phyloP scores from a whole-genome alignment of 2,329 filamentous ascomycete species.

The Calonectria pseudoturangicola region DNA sequence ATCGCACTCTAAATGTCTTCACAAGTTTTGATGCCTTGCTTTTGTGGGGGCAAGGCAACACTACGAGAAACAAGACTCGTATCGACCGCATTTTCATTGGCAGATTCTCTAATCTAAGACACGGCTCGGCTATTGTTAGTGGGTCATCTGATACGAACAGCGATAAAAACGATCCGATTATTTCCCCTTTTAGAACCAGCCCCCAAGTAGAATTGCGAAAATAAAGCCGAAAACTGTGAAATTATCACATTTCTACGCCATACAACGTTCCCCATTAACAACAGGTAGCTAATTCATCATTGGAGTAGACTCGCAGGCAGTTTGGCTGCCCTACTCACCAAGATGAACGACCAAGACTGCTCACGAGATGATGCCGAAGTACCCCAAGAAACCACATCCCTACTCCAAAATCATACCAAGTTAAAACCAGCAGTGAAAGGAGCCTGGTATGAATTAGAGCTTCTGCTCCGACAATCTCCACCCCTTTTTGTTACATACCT shows the following conservation, averaged over 20 bases:
- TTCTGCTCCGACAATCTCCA: neutral
- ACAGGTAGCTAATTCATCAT: no score
- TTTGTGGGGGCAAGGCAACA: neutral
- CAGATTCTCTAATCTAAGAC: neutral
- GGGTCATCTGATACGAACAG: neutral
- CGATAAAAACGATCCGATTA: neutral
- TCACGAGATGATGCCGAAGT: neutral
- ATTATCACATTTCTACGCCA: neutral
- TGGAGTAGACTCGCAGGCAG: neutral
- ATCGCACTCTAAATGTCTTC: no score
- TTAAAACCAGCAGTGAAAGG: neutral
- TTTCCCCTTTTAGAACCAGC: neutral
- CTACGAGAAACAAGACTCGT: neutral
- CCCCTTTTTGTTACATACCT: constrained; percentile 11
- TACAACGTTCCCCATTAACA: neutral
- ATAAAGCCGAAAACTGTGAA: neutral
- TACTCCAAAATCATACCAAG: neutral
- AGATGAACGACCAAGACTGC: neutral
- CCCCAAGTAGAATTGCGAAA: neutral
- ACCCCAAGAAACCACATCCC: neutral
- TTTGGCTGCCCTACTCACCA: neutral
- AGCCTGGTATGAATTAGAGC: neutral
- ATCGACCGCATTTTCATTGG: neutral
- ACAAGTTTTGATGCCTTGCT: neutral
- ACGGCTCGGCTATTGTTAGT: neutral